A percentile compares a stretch with the other conserved stretches of the same genome.
These are phyloP conservation scores for Colletotrichum siamense DNA, from an alignment of 2,329 filamentous ascomycete genomes.

Conservation along the genomic window DNA sequence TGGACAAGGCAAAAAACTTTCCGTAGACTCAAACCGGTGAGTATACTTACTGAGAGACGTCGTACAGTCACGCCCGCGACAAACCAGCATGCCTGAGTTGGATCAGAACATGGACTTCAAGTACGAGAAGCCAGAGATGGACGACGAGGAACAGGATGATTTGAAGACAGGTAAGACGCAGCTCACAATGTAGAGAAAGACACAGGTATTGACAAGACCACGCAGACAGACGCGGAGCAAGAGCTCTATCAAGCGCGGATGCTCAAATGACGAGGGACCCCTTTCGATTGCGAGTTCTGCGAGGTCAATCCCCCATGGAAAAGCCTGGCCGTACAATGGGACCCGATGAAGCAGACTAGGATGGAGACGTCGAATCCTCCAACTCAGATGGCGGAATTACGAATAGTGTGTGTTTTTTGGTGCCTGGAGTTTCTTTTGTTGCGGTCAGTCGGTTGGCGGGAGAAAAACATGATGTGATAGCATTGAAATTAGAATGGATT, in stretches of 20 bases:
- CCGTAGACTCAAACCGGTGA: background rate
- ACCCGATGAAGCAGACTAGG: background rate
- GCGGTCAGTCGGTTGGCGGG: background rate
- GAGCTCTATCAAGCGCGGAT: background rate
- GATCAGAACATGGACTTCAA: background rate
- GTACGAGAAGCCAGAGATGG: background rate
- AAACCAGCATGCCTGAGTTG: background rate
- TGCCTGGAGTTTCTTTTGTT: background rate
- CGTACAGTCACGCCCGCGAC: background rate
- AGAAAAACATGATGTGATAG: background rate
- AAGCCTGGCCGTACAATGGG: background rate
- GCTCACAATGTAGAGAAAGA: background rate
- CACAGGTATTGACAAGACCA: background rate
- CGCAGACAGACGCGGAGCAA: background rate
- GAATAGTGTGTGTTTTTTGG: background rate
- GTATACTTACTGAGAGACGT: background rate
- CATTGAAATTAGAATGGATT: background rate
- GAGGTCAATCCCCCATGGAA: background rate
- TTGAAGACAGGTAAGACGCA: background rate
- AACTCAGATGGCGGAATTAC: background rate
- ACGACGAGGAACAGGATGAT: background rate
- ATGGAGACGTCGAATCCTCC: background rate
- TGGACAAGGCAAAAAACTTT: background rate
- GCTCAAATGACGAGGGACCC: background rate
- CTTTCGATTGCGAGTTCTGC: background rate